Evolutionary conservation across 202 grass and related monocot genomes (phyloP).

Genomic region (Digitaria exilis): DNA sequence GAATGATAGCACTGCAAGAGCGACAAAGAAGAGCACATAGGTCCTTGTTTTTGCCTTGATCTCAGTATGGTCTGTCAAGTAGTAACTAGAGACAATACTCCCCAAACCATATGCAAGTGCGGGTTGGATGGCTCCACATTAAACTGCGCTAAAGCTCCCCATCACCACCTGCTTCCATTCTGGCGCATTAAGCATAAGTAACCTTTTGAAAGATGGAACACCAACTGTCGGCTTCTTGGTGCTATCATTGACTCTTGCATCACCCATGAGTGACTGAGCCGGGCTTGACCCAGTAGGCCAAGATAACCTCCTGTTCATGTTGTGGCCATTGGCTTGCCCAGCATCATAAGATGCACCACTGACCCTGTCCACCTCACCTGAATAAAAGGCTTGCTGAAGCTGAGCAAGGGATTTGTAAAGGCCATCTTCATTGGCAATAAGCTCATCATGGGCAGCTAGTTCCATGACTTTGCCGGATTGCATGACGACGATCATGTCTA

Average conservation of each 20-base stretch:
- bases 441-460: slow-evolving; percentile 75
- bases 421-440: slow-evolving; percentile 58
- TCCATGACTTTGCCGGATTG: slow-evolving; percentile 74
- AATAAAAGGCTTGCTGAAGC: slow-evolving; percentile 63
- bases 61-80: slow-evolving; percentile 59
- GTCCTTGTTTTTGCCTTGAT: slow-evolving; percentile 64
- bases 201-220: slow-evolving; percentile 64
- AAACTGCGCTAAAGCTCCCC: slow-evolving; percentile 64
- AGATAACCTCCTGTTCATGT: slow-evolving; percentile 62
- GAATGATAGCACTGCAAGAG: slow-evolving; percentile 59
- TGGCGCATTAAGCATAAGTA: slow-evolving; percentile 72
- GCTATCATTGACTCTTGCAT: slow-evolving; percentile 7
- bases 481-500: slow-evolving; percentile 70
- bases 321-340: slow-evolving; percentile 45
- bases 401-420: slow-evolving; percentile 67
- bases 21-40: slow-evolving; percentile 67
- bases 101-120: slow-evolving; percentile 66
- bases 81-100: slow-evolving; percentile 76
- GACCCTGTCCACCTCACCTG: slow-evolving; percentile 6
- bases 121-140: slow-evolving; percentile 73
- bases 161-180: slow-evolving; percentile 75
- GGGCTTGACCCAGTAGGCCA: slow-evolving; percentile 56
- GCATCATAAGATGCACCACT: not conserved
- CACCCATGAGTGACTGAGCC: slow-evolving; percentile 39
- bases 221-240: slow-evolving; percentile 26